phyloP scores from a whole-genome alignment of 257 asterid genomes.

The Osmanthus fragrans region DNA sequence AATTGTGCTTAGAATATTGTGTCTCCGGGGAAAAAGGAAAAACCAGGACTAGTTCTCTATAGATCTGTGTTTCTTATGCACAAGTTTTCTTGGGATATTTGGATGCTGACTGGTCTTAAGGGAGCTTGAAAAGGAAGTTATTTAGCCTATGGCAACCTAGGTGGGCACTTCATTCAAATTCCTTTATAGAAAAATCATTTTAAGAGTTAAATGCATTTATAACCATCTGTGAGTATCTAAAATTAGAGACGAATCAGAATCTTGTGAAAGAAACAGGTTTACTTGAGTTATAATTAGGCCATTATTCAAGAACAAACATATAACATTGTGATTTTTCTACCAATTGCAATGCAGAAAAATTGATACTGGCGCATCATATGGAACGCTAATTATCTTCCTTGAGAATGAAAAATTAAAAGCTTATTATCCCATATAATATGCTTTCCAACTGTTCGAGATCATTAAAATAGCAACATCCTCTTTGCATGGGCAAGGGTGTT shows the following conservation, averaged over 20 bases:
- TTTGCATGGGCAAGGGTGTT: neutral
- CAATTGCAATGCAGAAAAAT: neutral
- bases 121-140: neutral
- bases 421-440: neutral
- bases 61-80: neutral
- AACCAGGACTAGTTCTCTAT: neutral
- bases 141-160: neutral
- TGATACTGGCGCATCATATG: neutral
- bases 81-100: neutral
- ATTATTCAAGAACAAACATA: neutral
- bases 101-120: neutral
- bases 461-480: neutral
- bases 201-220: neutral
- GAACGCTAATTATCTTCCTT: neutral
- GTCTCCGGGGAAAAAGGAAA: neutral
- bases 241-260: neutral
- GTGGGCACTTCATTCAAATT: neutral
- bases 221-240: neutral
- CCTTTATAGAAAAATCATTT: neutral
- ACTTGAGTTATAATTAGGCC: neutral
- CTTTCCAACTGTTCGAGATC: slow-evolving; percentile 3
- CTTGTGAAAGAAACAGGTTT: neutral
- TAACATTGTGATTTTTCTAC: neutral
- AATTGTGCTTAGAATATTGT: neutral
- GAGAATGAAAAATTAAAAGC: neutral